Percentiles rank a stretch among this genome's conserved stretches.
phyloP scores from a whole-genome alignment of 2,329 filamentous ascomycete species.

The Colletotrichum somersetense region DNA sequence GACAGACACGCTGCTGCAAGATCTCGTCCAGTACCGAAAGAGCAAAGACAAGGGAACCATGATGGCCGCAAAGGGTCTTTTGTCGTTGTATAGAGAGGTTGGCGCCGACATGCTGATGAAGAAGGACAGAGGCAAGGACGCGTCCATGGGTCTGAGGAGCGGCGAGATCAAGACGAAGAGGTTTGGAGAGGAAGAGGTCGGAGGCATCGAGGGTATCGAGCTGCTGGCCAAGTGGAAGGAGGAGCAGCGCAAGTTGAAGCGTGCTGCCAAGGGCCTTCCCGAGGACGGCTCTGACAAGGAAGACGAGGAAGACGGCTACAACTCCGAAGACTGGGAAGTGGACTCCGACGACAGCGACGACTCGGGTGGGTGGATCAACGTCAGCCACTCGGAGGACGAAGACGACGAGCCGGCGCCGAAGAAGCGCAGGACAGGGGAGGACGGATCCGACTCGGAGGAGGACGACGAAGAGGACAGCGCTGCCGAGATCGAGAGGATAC shows the following conservation, averaged over 20 bases:
- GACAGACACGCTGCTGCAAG: constrained; percentile 94
- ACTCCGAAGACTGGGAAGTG: constrained; percentile 72
- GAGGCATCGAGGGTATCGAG: constrained; percentile 92
- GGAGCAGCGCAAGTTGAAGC: constrained; percentile 83
- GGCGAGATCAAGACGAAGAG: constrained; percentile 82
- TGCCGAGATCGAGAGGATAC: constrained; percentile 64
- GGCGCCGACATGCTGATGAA: constrained; percentile 90
- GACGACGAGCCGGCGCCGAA: constrained; percentile 75
- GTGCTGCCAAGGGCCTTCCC: constrained; percentile 75
- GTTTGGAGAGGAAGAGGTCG: constrained; percentile 85
- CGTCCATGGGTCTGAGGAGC: constrained; percentile 82
- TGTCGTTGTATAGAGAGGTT: constrained; percentile 92
- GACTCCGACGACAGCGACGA: constrained; percentile 72
- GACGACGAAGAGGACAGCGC: constrained; percentile 59
- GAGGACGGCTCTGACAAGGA: constrained; percentile 73
- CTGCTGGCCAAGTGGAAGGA: constrained; percentile 94
- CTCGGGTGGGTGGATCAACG: constrained; percentile 93
- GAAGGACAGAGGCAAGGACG: constrained; percentile 91
- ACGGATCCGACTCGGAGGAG: constrained; percentile 41
- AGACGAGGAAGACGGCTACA: constrained; percentile 69
- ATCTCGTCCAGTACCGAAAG: constrained; percentile 94
- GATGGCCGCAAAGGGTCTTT: constrained; percentile 95
- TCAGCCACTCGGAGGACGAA: constrained; percentile 86
- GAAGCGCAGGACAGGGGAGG: constrained; percentile 53
- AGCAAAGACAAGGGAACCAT: constrained; percentile 99